Evolutionary conservation across 2,329 filamentous ascomycete genomes (phyloP).

Genomic region (Cytospora piceae): DNA sequence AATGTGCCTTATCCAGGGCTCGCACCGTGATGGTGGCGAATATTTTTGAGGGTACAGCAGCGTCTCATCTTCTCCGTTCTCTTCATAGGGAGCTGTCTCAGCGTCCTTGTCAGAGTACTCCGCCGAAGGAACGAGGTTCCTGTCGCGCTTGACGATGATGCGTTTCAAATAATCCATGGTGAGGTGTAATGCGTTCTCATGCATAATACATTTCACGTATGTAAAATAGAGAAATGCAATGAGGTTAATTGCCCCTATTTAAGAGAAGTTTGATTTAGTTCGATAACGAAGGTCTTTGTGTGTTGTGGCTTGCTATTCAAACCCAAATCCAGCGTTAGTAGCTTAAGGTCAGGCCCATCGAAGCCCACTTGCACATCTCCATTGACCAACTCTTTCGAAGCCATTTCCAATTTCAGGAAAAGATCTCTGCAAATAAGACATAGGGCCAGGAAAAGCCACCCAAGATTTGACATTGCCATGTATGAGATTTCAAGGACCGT

Average conservation of each 20-base stretch:
- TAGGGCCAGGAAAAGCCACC: no score
- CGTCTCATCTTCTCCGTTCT: constrained; percentile 9
- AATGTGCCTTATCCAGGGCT: background rate
- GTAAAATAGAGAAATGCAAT: background rate
- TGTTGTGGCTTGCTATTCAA: background rate
- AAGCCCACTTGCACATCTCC: no score
- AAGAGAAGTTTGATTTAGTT: background rate
- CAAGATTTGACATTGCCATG: no score
- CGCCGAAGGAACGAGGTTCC: background rate
- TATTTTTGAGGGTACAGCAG: background rate
- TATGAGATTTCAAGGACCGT: no score
- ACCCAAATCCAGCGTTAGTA: background rate
- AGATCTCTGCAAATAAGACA: no score
- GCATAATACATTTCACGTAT: no score
- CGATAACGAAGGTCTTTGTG: background rate
- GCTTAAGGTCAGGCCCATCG: background rate
- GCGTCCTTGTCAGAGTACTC: background rate
- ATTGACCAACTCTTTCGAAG: no score
- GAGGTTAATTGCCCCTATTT: no score
- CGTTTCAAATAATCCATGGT: constrained; percentile 6
- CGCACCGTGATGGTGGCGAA: background rate
- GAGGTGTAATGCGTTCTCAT: background rate
- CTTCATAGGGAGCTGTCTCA: background rate
- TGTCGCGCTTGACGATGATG: background rate
- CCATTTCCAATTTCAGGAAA: no score